Evolutionary conservation across 768 basidiomycete species (phyloP).

Genomic region (Cubamyces sp.): DNA sequence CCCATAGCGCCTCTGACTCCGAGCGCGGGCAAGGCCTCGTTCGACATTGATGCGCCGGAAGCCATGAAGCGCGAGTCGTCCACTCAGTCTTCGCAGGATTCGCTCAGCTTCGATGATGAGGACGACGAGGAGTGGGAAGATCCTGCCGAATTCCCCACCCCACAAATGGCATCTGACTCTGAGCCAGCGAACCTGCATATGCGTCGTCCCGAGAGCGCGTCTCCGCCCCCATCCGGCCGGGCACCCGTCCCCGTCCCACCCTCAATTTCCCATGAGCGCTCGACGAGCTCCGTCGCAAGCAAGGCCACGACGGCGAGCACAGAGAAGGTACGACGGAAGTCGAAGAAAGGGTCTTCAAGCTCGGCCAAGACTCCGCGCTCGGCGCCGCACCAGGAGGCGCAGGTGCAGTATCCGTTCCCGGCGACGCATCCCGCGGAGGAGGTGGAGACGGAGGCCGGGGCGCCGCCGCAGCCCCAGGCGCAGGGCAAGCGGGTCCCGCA

Average conservation of each 20-base stretch:
- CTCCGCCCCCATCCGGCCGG: neutral
- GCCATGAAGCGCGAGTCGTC: constrained; percentile 36
- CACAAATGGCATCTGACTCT: constrained; percentile 18
- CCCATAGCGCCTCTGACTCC: constrained; percentile 73
- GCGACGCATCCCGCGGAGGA: constrained; percentile 42
- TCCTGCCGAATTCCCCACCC: constrained; percentile 39
- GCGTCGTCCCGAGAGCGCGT: neutral
- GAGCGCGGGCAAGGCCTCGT: constrained; percentile 46
- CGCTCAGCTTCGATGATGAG: constrained; percentile 45
- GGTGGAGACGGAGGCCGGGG: constrained; percentile 23
- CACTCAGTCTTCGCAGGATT: constrained; percentile 30
- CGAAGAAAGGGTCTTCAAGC: constrained; percentile 40
- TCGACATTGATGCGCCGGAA: constrained; percentile 30
- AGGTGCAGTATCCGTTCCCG: constrained; percentile 67
- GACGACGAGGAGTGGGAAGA: constrained; percentile 70
- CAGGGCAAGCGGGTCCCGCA: constrained; percentile 44
- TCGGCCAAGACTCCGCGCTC: constrained; percentile 17
- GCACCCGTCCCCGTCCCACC: constrained; percentile 2
- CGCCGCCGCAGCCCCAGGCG: constrained; percentile 21
- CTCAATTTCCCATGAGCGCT: constrained; percentile 24
- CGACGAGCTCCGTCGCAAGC: constrained; percentile 29
- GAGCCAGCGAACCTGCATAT: constrained; percentile 2
- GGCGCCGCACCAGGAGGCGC: constrained; percentile 11
- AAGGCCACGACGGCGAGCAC: constrained; percentile 28
- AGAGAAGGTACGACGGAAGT: constrained; percentile 35